These are phyloP conservation scores for Neonectria coccinea DNA, from an alignment of 2,329 filamentous ascomycete species.

Conservation along the genomic window DNA sequence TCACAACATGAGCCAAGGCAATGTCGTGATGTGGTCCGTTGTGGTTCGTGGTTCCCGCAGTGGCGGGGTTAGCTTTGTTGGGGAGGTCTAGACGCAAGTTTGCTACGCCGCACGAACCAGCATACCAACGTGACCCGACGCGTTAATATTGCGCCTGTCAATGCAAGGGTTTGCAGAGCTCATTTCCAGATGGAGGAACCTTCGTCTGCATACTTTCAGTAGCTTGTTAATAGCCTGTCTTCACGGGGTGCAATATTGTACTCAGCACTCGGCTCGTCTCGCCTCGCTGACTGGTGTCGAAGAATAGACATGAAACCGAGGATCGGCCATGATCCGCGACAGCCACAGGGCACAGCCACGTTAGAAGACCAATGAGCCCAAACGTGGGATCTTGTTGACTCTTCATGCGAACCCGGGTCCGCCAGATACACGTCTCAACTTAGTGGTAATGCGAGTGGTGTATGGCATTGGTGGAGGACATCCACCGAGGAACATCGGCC, in stretches of 20 bases:
- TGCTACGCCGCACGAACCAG: conserved; percentile 21
- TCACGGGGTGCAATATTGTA: not conserved
- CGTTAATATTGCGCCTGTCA: conserved; percentile 12
- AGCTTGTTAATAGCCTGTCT: not conserved
- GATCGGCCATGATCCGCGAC: conserved; percentile 3
- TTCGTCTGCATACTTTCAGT: not conserved
- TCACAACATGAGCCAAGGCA: conserved; percentile 20
- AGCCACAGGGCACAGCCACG: conserved; percentile 23
- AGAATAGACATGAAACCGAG: conserved; percentile 13
- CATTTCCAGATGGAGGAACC: conserved; percentile 9
- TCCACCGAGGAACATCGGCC: conserved; percentile 36
- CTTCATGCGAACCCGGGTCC: conserved; percentile 22
- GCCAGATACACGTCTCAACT: conserved; percentile 6
- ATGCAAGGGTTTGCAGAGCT: conserved; percentile 6
- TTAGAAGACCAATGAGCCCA: conserved; percentile 14
- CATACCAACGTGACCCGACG: conserved; percentile 10
- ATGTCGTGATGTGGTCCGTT: conserved; percentile 25
- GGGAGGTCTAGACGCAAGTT: conserved; percentile 3
- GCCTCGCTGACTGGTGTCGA: conserved; percentile 4
- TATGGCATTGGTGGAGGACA: conserved; percentile 25
- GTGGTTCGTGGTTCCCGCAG: conserved; percentile 11
- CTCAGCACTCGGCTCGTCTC: not conserved
- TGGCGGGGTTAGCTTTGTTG: conserved; percentile 9
- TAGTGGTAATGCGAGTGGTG: conserved; percentile 22
- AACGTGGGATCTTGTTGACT: conserved; percentile 13